Evolutionary conservation across 805 yeast genomes (phyloP), one percentile per base, ranked within the genome.

Genomic region (Kodamaea kaohsiungensis): DNA sequence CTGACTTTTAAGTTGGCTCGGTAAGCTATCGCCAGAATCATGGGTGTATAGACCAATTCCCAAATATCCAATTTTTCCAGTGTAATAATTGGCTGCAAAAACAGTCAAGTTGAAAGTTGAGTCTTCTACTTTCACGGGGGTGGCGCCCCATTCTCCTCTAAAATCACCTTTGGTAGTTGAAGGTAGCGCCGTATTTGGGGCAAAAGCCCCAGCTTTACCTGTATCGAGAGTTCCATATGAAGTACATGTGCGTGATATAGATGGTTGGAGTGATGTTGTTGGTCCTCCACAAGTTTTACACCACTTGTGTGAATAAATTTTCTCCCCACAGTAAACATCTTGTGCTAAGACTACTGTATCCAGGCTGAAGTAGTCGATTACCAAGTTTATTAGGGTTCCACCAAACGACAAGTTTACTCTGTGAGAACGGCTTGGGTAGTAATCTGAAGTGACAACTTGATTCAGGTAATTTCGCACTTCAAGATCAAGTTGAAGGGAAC

Each of bases 11-110:
- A 75, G 61, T 52, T 68, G 70, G 17, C 65, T 33, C 9, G 79
- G 79, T 30, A 74, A 63, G 59, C 74, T 75, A 57, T 71, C 71
- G n/a, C n/a, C n/a, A n/a, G n/a, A n/a, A n/a, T n/a, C n/a, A n/a
- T n/a, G n/a, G n/a, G n/a, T n/a, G n/a, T n/a, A n/a, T n/a, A n/a
- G n/a, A n/a, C n/a, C n/a, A n/a, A n/a, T n/a, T n/a, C n/a, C n/a
- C n/a, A n/a, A n/a, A n/a, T n/a, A n/a, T n/a, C n/a, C n/a, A n/a
- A n/a, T n/a, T n/a, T n/a, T n/a, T n/a, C n/a, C n/a, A n/a, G n/a
- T n/a, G 9, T n/a, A 15, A 17, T 3, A 6, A 9, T 38, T 13
- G 15, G 42, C 12, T 38, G 42, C 42, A 38, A 38, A 38, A 38
- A 38, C 35, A 5, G 35, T 30, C 2, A 30, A 30, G 35, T 30